These are phyloP conservation scores for Silybum marianum DNA, from an alignment of 129 eudicot species.

Conservation along the genomic window DNA sequence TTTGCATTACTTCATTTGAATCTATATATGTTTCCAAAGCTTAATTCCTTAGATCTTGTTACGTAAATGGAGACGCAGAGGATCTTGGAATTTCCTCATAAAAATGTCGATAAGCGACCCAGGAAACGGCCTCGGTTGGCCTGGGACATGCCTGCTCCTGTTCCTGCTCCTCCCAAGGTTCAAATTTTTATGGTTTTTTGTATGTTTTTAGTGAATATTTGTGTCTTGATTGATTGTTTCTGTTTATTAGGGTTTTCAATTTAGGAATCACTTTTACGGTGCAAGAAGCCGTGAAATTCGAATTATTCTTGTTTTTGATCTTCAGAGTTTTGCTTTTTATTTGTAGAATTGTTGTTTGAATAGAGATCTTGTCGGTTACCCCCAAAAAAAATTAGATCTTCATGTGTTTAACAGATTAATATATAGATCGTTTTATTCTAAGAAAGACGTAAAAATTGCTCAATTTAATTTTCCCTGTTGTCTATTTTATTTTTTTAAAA, in stretches of 20 bases:
- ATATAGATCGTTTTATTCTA: conserved; percentile 3
- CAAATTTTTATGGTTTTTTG: background rate
- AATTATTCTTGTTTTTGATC: conserved; percentile 1
- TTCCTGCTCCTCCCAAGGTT: conserved; percentile 62
- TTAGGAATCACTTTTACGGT: background rate
- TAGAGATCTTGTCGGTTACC: background rate
- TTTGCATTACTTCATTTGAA: background rate
- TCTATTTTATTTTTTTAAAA: background rate
- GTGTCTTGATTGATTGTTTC: background rate
- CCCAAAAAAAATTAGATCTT: background rate
- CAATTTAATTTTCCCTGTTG: background rate
- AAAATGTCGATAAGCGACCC: conserved; percentile 70
- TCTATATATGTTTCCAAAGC: background rate
- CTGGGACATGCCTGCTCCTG: conserved; percentile 66
- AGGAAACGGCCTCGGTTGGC: conserved; percentile 82
- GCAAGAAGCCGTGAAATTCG: conserved; percentile 6
- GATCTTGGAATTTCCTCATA: conserved; percentile 57
- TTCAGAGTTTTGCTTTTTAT: background rate
- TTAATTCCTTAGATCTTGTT: background rate
- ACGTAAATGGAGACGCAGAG: conserved; percentile 73
- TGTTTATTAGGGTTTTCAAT: conserved; percentile 1
- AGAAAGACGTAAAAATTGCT: background rate
- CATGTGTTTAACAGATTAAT: background rate
- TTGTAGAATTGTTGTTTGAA: conserved; percentile 14
- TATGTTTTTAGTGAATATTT: background rate